phyloP scores from a whole-genome alignment of 2,329 filamentous ascomycete genomes.

The Xylariaceae sp. region DNA sequence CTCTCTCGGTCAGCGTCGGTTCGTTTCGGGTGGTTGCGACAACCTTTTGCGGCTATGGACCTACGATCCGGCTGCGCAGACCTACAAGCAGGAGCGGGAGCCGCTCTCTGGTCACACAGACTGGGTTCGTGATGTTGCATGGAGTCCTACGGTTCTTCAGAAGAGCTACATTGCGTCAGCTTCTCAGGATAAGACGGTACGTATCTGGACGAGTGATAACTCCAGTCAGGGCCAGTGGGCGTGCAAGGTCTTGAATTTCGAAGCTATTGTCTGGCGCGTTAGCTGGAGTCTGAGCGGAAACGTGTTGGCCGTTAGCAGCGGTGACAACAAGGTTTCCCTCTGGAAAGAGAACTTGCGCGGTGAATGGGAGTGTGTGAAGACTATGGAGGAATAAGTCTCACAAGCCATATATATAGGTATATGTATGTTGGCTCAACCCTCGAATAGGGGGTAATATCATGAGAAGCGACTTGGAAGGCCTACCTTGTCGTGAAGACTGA shows the following conservation, averaged over 20 bases:
- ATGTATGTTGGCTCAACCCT: neutral
- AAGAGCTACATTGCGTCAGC: slow-evolving; percentile 97
- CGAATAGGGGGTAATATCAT: neutral
- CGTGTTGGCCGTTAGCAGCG: slow-evolving; percentile 86
- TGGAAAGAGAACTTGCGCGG: slow-evolving; percentile 98
- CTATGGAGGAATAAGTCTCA: slow-evolving; percentile 70
- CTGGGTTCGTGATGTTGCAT: slow-evolving; percentile 97
- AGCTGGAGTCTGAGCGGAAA: slow-evolving; percentile 98
- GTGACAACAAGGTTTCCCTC: slow-evolving; percentile 92
- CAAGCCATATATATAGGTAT: neutral
- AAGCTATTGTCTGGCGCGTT: slow-evolving; percentile 87
- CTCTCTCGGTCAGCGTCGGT: slow-evolving; percentile 64
- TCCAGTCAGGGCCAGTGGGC: slow-evolving; percentile 69
- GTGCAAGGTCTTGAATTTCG: slow-evolving; percentile 79
- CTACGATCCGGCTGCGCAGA: slow-evolving; percentile 59
- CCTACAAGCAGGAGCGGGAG: slow-evolving; percentile 57
- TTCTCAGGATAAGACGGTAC: slow-evolving; percentile 92
- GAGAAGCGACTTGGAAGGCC: neutral
- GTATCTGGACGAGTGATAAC: slow-evolving; percentile 85
- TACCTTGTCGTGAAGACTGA: neutral
- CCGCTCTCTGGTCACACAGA: slow-evolving; percentile 78
- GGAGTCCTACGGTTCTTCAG: slow-evolving; percentile 89
- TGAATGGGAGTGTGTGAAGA: slow-evolving; percentile 96
- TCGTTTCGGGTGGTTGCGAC: slow-evolving; percentile 93
- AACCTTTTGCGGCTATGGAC: slow-evolving; percentile 92